Evolutionary conservation across 139 green algal species (phyloP).

Genomic region (Bryopsis sp.): DNA sequence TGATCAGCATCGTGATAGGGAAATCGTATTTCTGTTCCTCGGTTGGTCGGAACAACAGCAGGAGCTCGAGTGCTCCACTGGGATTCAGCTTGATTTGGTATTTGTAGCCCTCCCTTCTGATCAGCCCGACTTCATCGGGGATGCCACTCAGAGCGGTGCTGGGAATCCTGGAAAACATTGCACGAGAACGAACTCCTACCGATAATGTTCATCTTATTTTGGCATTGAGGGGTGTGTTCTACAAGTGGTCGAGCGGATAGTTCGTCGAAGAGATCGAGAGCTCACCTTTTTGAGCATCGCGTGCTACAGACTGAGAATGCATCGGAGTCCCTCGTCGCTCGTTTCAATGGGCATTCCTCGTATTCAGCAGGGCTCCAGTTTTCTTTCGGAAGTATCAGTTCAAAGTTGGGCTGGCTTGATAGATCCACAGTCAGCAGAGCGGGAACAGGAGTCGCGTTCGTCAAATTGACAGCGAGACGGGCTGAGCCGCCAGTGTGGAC

Average conservation of each 20-base stretch:
- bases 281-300: background rate
- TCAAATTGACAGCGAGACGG: conserved; percentile 40
- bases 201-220: too few species aligned
- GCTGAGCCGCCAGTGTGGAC: conserved; percentile 41
- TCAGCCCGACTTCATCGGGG: background rate
- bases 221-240: too few species aligned
- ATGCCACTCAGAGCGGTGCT: background rate
- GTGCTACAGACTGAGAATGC: background rate
- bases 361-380: conserved; percentile 47
- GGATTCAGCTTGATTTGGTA: conserved; percentile 34
- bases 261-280: too few species aligned
- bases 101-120: conserved; percentile 25
- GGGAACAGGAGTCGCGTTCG: conserved; percentile 45
- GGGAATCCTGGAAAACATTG: too few species aligned
- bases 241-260: too few species aligned
- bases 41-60: conserved; percentile 28
- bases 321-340: background rate
- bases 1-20: background rate
- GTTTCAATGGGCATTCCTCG: conserved; percentile 43
- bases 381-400: conserved; percentile 40
- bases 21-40: conserved; percentile 18
- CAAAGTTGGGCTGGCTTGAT: conserved; percentile 36
- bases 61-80: conserved; percentile 24
- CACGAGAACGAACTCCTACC: too few species aligned
- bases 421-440: conserved; percentile 39